phyloP scores from a whole-genome alignment of 371 early-diverging fungal species.

The Mucor saturninus region DNA sequence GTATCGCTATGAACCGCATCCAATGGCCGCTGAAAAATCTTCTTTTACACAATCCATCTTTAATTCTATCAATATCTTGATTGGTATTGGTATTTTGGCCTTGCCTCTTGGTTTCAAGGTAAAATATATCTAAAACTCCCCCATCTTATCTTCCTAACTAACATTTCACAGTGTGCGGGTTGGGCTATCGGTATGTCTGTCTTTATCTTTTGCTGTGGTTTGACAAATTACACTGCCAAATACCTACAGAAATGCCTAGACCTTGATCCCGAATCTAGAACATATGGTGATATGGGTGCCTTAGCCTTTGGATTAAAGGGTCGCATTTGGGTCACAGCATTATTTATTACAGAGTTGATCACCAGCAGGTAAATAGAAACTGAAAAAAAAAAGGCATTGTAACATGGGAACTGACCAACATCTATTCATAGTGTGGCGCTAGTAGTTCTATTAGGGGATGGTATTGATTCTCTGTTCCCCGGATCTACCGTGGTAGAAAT shows the following conservation, averaged over 20 bases:
- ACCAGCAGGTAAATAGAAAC: conserved; percentile 52
- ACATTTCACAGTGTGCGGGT: conserved; percentile 51
- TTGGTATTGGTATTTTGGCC: conserved; percentile 65
- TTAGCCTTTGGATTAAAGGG: conserved; percentile 71
- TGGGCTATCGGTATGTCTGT: conserved; percentile 66
- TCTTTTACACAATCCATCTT: conserved; percentile 55
- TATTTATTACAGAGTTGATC: conserved; percentile 72
- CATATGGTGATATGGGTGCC: conserved; percentile 74
- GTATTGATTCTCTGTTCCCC: conserved; percentile 48
- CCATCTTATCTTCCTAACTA: background rate
- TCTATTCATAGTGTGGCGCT: conserved; percentile 32
- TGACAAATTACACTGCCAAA: conserved; percentile 71
- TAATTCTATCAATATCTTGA: conserved; percentile 69
- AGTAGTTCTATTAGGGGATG: conserved; percentile 50
- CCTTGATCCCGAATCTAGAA: conserved; percentile 46
- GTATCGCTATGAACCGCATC: conserved; percentile 25
- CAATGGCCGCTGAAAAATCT: conserved; percentile 34
- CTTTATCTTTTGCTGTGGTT: conserved; percentile 57
- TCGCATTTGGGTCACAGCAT: conserved; percentile 46
- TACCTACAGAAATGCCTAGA: conserved; percentile 66
- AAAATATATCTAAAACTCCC: conserved; percentile 8
- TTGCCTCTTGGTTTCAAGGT: conserved; percentile 68
- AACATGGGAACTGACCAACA: background rate
- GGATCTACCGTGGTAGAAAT: conserved; percentile 29
- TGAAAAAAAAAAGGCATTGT: background rate